Evolutionary conservation across 352 stramenopile species (phyloP), one percentile per base, ranked within the genome.

Genomic region (Globisporangium uncinulatum): DNA sequence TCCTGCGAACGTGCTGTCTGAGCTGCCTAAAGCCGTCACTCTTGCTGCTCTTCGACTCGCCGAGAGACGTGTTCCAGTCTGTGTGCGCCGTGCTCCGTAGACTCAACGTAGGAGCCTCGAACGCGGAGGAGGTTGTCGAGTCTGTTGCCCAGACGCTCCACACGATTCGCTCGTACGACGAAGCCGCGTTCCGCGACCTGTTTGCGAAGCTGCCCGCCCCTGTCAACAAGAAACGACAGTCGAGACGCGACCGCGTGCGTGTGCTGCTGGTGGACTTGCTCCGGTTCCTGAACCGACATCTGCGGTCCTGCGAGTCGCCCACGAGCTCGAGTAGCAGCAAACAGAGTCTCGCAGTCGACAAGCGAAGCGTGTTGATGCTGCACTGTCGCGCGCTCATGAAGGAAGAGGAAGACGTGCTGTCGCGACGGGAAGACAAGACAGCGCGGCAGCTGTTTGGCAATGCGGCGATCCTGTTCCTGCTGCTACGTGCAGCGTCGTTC

Each of bases 361-460:
- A 82, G 50, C 56, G 59, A 42, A 65, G 57, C 29, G 53, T 69
- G 9, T 31, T 85, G 20, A 80, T 85, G 74, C 54, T 56, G 4
- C 48, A 76, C 24, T 87, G 76, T 51, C 76, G 71, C 15, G 61
- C 51, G 17, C 54, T 91, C 51, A 77, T 91, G 59, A 91, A 91
- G 53, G 76, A 91, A 46, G 80, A 89, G 63, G 78, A 89, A 55
- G 69, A 78, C 6, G 69, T 51, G n/a, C 47, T 77, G 4, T 57
- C 63, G 13, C 70, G 62, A n/a, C 74, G 62, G 20, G 75, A 82
- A 48, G 66, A 70, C 24, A 85, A 76, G 50, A 73, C 56, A 0
- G 57, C 78, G 8, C 68, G 61, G 19, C 70, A 74, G 32, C 64
- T 88, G 4, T 76, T 86, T 56, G 71, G 73, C 0, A 75, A 76